Evolutionary conservation across 768 basidiomycete species (phyloP).

Genomic region (Auriculariales sp.): DNA sequence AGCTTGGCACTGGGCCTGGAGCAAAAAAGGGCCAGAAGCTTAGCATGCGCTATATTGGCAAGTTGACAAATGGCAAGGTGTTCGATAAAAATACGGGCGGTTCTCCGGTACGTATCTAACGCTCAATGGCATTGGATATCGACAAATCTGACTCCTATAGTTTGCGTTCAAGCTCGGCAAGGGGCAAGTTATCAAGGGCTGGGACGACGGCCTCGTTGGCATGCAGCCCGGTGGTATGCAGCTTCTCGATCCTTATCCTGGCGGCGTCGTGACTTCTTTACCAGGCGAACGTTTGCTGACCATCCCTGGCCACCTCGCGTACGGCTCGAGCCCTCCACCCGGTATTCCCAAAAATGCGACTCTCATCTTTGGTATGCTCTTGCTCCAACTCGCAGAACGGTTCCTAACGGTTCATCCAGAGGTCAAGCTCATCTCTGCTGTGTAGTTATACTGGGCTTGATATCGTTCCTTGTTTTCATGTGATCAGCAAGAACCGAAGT

Average conservation of each 20-base stretch:
- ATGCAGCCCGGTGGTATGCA: constrained; percentile 60
- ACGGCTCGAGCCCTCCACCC: constrained; percentile 39
- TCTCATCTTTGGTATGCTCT: constrained; percentile 57
- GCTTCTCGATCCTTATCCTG: too few species aligned
- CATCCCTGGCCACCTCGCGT: constrained; percentile 56
- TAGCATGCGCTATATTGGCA: constrained; percentile 86
- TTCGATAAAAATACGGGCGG: constrained; percentile 79
- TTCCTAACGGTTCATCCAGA: constrained; percentile 25
- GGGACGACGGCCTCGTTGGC: constrained; percentile 85
- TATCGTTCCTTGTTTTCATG: too few species aligned
- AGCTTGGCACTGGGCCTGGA: constrained; percentile 74
- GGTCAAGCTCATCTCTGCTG: constrained; percentile 40
- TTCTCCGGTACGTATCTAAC: constrained; percentile 51
- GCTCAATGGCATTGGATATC: constrained; percentile 2
- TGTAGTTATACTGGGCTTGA: too few species aligned
- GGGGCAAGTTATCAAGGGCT: constrained; percentile 90
- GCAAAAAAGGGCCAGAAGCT: constrained; percentile 79
- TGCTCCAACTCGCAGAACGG: not conserved
- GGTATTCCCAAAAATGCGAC: constrained; percentile 71
- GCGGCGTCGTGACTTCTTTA: constrained; percentile 5
- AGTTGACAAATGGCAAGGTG: constrained; percentile 56
- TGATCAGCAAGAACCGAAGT: too few species aligned
- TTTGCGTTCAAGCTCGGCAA: constrained; percentile 69
- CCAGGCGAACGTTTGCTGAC: constrained; percentile 72
- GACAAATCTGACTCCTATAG: constrained; percentile 18